These are phyloP conservation scores for Solanum arcanum DNA, from an alignment of 257 asterid species.

Conservation along the genomic window DNA sequence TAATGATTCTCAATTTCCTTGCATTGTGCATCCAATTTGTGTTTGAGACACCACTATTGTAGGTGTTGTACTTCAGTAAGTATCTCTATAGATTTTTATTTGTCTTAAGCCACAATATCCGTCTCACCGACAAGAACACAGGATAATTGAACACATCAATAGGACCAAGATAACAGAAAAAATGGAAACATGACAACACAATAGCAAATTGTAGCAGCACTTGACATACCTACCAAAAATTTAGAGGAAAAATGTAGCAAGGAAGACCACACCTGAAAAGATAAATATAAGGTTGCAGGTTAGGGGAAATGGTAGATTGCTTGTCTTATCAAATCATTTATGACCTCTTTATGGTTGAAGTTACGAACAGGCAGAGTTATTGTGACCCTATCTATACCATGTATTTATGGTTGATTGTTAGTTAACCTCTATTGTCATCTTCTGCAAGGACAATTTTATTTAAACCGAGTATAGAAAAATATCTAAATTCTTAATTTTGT, in stretches of 20 bases:
- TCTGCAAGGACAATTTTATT: slow-evolving; percentile 12
- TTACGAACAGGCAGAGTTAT: background rate
- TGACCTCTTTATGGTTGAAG: slow-evolving; percentile 26
- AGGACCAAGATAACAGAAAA: background rate
- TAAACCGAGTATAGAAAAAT: background rate
- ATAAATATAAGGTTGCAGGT: background rate
- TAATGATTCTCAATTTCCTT: background rate
- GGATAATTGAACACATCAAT: background rate
- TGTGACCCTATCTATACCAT: slow-evolving; percentile 18
- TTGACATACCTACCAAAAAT: background rate
- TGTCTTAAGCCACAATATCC: background rate
- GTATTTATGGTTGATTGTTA: slow-evolving; percentile 19
- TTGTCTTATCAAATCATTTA: slow-evolving; percentile 20
- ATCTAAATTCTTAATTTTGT: background rate
- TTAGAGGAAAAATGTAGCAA: background rate
- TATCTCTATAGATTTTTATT: background rate
- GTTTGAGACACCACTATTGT: background rate
- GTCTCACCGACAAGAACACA: background rate
- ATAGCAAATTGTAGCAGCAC: background rate
- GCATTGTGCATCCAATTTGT: background rate
- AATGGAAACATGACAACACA: background rate
- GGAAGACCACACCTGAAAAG: slow-evolving; percentile 3
- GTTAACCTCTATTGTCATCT: slow-evolving; percentile 26
- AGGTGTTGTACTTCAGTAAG: background rate
- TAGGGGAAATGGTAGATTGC: slow-evolving; percentile 8